Evolutionary conservation across 164 flowering plant species (phyloP).

Genomic region (Magnolia kwangsiensis): DNA sequence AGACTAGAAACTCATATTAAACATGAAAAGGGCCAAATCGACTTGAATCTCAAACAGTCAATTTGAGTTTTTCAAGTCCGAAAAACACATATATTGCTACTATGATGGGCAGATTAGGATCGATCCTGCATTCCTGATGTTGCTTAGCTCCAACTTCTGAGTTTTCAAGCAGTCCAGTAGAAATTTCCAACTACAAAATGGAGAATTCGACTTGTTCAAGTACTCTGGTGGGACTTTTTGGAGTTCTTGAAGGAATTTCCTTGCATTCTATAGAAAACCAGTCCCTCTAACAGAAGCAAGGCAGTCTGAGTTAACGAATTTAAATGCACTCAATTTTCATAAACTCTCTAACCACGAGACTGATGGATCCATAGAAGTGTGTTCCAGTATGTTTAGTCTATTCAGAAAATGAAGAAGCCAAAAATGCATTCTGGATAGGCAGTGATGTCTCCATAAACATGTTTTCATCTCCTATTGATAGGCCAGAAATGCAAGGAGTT

Average conservation of each 20-base stretch:
- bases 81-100: too few relatives aligned
- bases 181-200: background rate
- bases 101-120: too few relatives aligned
- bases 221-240: background rate
- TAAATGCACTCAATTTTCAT: too few relatives aligned
- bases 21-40: too few relatives aligned
- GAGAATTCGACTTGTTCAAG: background rate
- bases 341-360: background rate
- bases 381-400: background rate
- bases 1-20: too few relatives aligned
- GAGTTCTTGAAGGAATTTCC: background rate
- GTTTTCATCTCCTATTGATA: constrained; percentile 1
- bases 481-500: constrained; percentile 41
- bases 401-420: background rate
- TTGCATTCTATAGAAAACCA: background rate
- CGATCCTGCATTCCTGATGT: too few relatives aligned
- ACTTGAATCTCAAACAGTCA: too few relatives aligned
- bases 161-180: too few relatives aligned
- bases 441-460: background rate
- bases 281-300: background rate
- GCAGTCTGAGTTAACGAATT: too few relatives aligned
- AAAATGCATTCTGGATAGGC: background rate
- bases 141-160: too few relatives aligned
- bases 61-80: too few relatives aligned
- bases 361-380: background rate